A percentile compares a stretch with the other conserved stretches of the same genome.
Conservation (phyloP, 179 eudicot genomes). For the Heliamphora pulchella region DNA sequence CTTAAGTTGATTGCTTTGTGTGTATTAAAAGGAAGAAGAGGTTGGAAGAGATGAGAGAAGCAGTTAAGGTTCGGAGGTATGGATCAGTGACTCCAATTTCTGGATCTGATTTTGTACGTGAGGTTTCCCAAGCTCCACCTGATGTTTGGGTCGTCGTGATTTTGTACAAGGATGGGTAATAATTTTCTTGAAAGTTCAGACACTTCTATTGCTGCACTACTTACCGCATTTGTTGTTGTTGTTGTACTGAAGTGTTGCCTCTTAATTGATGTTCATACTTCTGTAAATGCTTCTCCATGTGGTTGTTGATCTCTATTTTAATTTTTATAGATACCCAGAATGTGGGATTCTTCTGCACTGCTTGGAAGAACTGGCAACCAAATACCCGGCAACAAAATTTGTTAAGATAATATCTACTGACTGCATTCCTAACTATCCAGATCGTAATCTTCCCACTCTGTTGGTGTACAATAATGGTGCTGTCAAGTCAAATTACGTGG, state of each 20-base stretch:
- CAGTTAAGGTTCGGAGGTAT: slow-evolving; percentile 60
- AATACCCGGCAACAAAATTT: slow-evolving; percentile 81
- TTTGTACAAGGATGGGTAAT: slow-evolving; percentile 87
- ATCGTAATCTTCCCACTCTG: slow-evolving; percentile 81
- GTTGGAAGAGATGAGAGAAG: slow-evolving; percentile 67
- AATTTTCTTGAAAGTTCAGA: slow-evolving; percentile 1
- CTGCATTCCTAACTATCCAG: slow-evolving; percentile 93
- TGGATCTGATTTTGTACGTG: slow-evolving; percentile 85
- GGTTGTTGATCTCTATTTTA: not conserved
- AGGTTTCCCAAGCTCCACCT: slow-evolving; percentile 86
- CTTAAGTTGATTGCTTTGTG: slow-evolving; percentile 9
- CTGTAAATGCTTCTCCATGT: not conserved
- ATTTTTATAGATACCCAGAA: slow-evolving; percentile 42
- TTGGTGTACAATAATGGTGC: slow-evolving; percentile 83
- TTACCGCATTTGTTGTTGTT: not conserved
- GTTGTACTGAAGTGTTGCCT: no score
- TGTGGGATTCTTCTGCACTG: slow-evolving; percentile 68
- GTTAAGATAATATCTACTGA: slow-evolving; percentile 91
- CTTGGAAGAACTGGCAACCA: slow-evolving; percentile 71
- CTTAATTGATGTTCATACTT: not conserved
- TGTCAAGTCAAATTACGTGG: slow-evolving; percentile 81
- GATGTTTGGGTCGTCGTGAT: slow-evolving; percentile 89
- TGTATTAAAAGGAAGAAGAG: slow-evolving; percentile 62
- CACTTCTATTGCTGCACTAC: not conserved
- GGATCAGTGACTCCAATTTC: slow-evolving; percentile 77